phyloP scores from a whole-genome alignment of 2,329 filamentous ascomycete species.

The Paecilomyces sp. region DNA sequence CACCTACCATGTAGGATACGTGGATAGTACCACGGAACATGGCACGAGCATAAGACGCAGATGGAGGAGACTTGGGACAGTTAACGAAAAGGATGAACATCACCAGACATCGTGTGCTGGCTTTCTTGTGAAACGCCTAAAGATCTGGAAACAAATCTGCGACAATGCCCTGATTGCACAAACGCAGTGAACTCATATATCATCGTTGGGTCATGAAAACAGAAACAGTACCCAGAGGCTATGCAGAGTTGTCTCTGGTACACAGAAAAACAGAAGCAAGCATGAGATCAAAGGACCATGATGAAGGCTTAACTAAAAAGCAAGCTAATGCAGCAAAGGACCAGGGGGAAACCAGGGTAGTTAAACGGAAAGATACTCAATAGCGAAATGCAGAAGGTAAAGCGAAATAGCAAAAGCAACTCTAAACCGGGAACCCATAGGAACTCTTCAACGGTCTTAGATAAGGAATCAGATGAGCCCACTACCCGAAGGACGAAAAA shows the following conservation, averaged over 20 bases:
- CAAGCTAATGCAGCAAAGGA: background rate
- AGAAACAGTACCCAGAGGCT: background rate
- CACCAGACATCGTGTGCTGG: background rate
- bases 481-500: background rate
- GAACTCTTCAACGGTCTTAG: background rate
- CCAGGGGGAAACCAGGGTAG: background rate
- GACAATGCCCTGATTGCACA: background rate
- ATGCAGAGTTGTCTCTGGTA: background rate
- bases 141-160: background rate
- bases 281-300: background rate
- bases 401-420: background rate
- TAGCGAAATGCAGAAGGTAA: background rate
- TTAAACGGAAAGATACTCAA: background rate
- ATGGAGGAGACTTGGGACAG: background rate
- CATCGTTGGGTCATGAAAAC: background rate
- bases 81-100: background rate
- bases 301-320: background rate
- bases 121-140: background rate
- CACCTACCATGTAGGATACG: background rate
- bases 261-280: background rate
- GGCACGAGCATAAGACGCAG: background rate
- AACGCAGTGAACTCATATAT: background rate
- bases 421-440: background rate
- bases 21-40: background rate
- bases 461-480: slow-evolving; percentile 1